A percentile compares a stretch with the other conserved stretches of the same genome.
Conservation (phyloP, 1,284 basidiomycete species). For the Apiotrichum veenhuisii region DNA sequence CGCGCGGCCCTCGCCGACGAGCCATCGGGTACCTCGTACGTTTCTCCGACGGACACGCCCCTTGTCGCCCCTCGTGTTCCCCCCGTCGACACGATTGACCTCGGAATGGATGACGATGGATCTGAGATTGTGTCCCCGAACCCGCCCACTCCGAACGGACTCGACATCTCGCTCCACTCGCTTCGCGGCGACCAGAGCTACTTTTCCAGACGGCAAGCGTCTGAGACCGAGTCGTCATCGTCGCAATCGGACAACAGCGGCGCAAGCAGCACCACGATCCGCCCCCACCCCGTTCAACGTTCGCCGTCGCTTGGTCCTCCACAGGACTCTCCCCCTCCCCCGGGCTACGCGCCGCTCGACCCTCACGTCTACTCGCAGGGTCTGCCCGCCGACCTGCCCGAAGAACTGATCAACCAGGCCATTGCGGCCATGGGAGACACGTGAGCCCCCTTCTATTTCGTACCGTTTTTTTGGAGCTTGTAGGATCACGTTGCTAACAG, state of each 20-base stretch:
- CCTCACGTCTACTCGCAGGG: constrained; percentile 48
- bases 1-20: not conserved
- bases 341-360: constrained; percentile 50
- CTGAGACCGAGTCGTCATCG: not conserved
- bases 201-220: constrained; percentile 29
- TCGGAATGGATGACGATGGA: constrained; percentile 27
- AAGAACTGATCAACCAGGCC: constrained; percentile 48
- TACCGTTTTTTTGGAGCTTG: not conserved
- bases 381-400: constrained; percentile 49
- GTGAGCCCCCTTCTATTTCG: constrained; percentile 13
- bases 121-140: constrained; percentile 43
- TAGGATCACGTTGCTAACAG: not conserved
- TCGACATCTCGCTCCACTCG: constrained; percentile 55
- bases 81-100: constrained; percentile 20
- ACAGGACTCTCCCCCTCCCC: constrained; percentile 36
- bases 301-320: constrained; percentile 18
- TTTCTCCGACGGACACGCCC: constrained; percentile 47
- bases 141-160: constrained; percentile 55
- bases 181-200: constrained; percentile 34
- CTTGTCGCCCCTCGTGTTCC: constrained; percentile 35
- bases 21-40: constrained; percentile 23
- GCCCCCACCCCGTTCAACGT: constrained; percentile 5
- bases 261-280: constrained; percentile 3
- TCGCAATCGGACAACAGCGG: not conserved
- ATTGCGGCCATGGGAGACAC: constrained; percentile 44